Evolutionary conservation across 768 basidiomycete genomes (phyloP).

Genomic region (Scleroderma bovista): DNA sequence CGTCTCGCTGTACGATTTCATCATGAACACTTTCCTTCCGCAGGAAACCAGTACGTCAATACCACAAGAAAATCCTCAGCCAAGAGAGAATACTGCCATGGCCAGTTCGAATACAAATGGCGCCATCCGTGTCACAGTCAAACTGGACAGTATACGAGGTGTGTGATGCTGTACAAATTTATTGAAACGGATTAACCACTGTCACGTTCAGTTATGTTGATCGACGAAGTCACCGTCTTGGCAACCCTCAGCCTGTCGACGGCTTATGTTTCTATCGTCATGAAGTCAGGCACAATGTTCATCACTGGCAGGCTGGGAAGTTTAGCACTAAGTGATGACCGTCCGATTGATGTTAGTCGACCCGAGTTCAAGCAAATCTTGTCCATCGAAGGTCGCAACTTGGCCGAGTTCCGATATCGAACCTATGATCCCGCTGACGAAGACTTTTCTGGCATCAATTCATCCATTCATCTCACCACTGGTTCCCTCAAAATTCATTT

Average conservation of each 20-base stretch:
- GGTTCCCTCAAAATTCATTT: constrained; percentile 89
- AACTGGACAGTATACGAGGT: constrained; percentile 83
- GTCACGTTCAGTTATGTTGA: constrained; percentile 55
- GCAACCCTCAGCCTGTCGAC: constrained; percentile 89
- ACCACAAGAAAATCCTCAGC: constrained; percentile 7
- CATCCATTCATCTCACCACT: constrained; percentile 73
- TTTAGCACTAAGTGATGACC: constrained; percentile 76
- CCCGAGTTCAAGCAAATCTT: constrained; percentile 79
- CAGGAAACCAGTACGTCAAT: constrained; percentile 9
- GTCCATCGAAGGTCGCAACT: constrained; percentile 90
- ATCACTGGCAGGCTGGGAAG: constrained; percentile 80
- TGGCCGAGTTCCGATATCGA: constrained; percentile 92
- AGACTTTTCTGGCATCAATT: constrained; percentile 73
- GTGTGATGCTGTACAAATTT: constrained; percentile 13
- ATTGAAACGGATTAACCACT: constrained; percentile 7
- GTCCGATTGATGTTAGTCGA: constrained; percentile 41
- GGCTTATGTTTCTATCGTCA: constrained; percentile 75
- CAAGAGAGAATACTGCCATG: not conserved
- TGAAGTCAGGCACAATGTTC: constrained; percentile 67
- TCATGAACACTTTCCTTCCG: constrained; percentile 94
- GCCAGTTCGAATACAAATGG: constrained; percentile 24
- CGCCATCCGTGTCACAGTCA: constrained; percentile 78
- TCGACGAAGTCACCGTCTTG: constrained; percentile 62
- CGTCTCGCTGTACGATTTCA: constrained; percentile 87
- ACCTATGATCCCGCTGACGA: constrained; percentile 76